Percentiles rank a stretch among this genome's conserved stretches.
phyloP scores from a whole-genome alignment of 257 asterid genomes.

The Ocimum tenuiflorum region DNA sequence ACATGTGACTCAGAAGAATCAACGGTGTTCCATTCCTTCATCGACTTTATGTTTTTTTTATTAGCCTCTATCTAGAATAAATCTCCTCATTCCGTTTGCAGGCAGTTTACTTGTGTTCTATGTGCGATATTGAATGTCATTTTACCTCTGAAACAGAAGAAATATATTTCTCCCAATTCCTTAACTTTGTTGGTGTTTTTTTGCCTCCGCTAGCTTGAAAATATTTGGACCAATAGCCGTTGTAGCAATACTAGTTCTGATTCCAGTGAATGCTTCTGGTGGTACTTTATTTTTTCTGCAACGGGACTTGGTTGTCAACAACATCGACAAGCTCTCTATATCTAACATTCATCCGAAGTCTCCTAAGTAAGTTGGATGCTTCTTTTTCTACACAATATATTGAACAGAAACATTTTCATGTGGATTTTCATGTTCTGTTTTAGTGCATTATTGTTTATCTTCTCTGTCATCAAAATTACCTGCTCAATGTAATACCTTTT shows the following conservation, averaged over 20 bases:
- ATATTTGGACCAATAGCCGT: slow-evolving; percentile 77
- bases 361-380: slow-evolving; percentile 46
- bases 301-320: slow-evolving; percentile 75
- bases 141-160: not conserved
- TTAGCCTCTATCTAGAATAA: not conserved
- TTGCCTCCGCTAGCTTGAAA: slow-evolving; percentile 50
- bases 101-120: not conserved
- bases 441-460: not conserved
- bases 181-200: slow-evolving; percentile 10
- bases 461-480: slow-evolving; percentile 3
- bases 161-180: not conserved
- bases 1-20: not conserved
- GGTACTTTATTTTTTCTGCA: slow-evolving; percentile 63
- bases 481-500: slow-evolving; percentile 6
- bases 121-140: not conserved
- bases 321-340: slow-evolving; percentile 93
- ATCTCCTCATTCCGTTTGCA: not conserved
- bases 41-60: not conserved
- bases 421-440: not conserved
- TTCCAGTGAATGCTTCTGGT: slow-evolving; percentile 79
- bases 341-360: slow-evolving; percentile 75
- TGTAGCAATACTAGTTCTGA: slow-evolving; percentile 66
- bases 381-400: not conserved
- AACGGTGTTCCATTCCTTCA: not conserved
- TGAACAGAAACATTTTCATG: not conserved